Evolutionary conservation across 202 grass and related monocot genomes (phyloP), one percentile per base, ranked within the genome.

Genomic region (Panicum virgatum): DNA sequence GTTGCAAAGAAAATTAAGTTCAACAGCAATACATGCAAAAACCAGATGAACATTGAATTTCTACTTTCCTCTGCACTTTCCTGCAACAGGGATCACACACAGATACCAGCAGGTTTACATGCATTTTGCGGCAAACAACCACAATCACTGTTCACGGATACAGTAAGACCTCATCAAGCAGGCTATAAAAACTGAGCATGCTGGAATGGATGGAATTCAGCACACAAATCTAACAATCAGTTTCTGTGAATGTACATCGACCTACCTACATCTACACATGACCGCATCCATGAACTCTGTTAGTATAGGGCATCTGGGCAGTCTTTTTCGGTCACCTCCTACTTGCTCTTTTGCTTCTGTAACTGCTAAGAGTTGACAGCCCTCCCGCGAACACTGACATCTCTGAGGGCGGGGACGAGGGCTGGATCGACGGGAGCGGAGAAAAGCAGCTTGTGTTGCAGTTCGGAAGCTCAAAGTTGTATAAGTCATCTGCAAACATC

Each of bases 331-430:
- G 42, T 61, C 67, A 73, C 34, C 73, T 82, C 42, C 85, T 86
- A 80, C 80, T 79, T 86, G 56, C 88, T 80, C 83, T 86, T 51
- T 86, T 90, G 80, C 18, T 79, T 58, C 53, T 83, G 84, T 80
- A 90, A 73, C 75, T 90, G 61, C 62, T 90, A 48, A 90, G 88
- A 10, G 88, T 86, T 4, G 88, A 90, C 4, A 90, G 74, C 0
- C 88, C 88, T 7, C 88, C 88, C 11, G 88, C 83, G 30, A 90
- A 90, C 16, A 90, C 88, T n/a, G 88, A 90, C 83, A 90, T 90
- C 72, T 86, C 84, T 0, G 79, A 79, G 15, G 88, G 62, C 11
- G 75, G 88, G n/a, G 88, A 86, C 0, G 75, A 57, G 45, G 84
- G 52, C 78, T 78, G 84, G 18, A 90, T 79, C 0, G 84, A 83